Evolutionary conservation across 1,284 basidiomycete genomes (phyloP).

Genomic region (Takashimella koratensis): DNA sequence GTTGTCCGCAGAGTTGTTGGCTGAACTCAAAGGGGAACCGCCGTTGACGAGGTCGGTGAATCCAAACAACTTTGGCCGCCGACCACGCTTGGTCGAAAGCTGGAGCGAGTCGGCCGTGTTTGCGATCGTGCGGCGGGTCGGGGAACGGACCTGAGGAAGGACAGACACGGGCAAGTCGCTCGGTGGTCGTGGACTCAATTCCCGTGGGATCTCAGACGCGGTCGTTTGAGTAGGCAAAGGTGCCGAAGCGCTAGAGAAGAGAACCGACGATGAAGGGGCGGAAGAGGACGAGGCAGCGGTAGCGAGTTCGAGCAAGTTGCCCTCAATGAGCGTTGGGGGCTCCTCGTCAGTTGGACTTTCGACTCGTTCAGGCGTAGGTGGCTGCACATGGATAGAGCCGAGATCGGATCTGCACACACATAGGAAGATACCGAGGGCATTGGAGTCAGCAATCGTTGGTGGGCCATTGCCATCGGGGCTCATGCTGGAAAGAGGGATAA

Average conservation of each 20-base stretch:
- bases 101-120: constrained; percentile 29
- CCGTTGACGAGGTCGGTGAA: constrained; percentile 43
- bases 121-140: constrained; percentile 30
- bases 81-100: constrained; percentile 23
- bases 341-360: constrained; percentile 12
- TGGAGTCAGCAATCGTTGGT: neutral
- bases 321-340: neutral
- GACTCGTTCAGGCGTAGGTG: constrained; percentile 34
- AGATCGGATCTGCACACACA: neutral
- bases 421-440: neutral
- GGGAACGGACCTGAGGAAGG: constrained; percentile 45
- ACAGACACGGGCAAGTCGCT: constrained; percentile 9
- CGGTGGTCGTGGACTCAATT: neutral
- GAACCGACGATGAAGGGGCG: neutral
- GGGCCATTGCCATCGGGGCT: neutral
- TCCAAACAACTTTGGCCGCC: constrained; percentile 46
- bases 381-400: constrained; percentile 33
- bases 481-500: neutral
- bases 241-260: constrained; percentile 5
- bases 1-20: constrained; percentile 22
- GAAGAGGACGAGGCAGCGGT: neutral
- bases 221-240: constrained; percentile 22
- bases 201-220: neutral
- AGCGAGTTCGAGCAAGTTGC: neutral
- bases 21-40: constrained; percentile 15